Evolutionary conservation across 2,329 filamentous ascomycete species (phyloP), one percentile per base, ranked within the genome.

Genomic region (Mariannaea elegans): DNA sequence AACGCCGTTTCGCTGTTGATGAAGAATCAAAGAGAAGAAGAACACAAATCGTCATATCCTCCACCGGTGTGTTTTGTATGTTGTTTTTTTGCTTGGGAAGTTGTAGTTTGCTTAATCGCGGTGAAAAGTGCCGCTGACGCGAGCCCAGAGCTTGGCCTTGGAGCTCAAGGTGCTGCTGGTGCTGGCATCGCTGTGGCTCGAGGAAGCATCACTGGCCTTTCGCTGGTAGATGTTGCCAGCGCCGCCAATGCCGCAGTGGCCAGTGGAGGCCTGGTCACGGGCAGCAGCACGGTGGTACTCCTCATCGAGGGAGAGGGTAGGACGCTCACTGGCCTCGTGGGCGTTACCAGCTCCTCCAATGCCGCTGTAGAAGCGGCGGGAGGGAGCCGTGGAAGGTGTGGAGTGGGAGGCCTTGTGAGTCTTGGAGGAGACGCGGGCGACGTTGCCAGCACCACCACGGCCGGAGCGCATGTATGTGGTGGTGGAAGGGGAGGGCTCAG

Each of bases 341-440:
- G 65, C 72, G 78, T 90, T 91, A 70, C 88, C 88, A 2, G 87
- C 87, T 58, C 88, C 88, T 66, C 88, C 88, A 58, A 88, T 86
- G 68, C 88, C 88, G 10, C 83, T 83, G 78, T 87, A 84, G 81
- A 89, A 89, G 77, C 83, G 81, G 59, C 79, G 75, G 41, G 79
- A 77, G 29, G 71, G 56, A 3, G 67, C 63, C 65, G 71, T 62
- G 71, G 75, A 58, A 67, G 76, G 77, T 80, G 81, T 77, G 46
- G 82, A 71, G 71, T 81, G 81, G 70, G 86, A 74, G 13, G 74
- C 16, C 51, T 65, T 62, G 39, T 62, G 68, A 12, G 79, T 77
- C 49, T 78, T 79, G 16, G 80, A 27, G 16, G 80, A 27, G 12
- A 80, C 78, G 56, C 81, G 82, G 75, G 82, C 81, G 72, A 79